A percentile compares a stretch with the other conserved stretches of the same genome.
Conservation (phyloP, 108 stramenopile genomes). For the Pseudonitzschia multiseries region DNA sequence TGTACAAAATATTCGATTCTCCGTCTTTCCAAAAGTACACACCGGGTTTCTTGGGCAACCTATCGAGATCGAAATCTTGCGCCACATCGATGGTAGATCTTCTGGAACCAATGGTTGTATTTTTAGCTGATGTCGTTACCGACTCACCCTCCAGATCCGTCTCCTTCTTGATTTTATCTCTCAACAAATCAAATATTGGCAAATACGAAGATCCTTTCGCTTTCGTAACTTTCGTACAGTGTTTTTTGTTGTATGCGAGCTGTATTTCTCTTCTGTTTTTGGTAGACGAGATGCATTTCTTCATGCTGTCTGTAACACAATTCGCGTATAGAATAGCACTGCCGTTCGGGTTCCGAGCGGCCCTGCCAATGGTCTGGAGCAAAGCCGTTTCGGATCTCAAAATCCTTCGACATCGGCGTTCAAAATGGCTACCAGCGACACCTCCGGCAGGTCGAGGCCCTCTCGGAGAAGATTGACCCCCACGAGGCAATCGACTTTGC, state of each 20-base stretch:
- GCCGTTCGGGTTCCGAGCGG: conserved; percentile 69
- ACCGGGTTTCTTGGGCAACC: conserved; percentile 62
- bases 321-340: conserved; percentile 74
- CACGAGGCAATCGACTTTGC: conserved; percentile 72
- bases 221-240: conserved; percentile 36
- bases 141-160: neutral
- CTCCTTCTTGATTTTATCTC: conserved; percentile 45
- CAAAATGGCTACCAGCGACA: conserved; percentile 77
- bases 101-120: neutral
- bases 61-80: conserved; percentile 39
- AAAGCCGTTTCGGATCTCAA: conserved; percentile 74
- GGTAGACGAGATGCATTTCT: conserved; percentile 61
- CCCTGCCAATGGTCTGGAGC: conserved; percentile 76
- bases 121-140: neutral
- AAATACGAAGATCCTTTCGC: conserved; percentile 53
- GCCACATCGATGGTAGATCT: neutral
- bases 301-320: conserved; percentile 63
- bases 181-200: conserved; percentile 65
- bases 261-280: conserved; percentile 46
- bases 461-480: conserved; percentile 81
- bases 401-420: conserved; percentile 79
- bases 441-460: conserved; percentile 81
- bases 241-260: conserved; percentile 47
- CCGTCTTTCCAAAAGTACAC: conserved; percentile 72
- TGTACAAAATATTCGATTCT: conserved; percentile 53